Conservation (phyloP, 2,329 filamentous ascomycete genomes). For the Aspergillus spinulosporus region DNA sequence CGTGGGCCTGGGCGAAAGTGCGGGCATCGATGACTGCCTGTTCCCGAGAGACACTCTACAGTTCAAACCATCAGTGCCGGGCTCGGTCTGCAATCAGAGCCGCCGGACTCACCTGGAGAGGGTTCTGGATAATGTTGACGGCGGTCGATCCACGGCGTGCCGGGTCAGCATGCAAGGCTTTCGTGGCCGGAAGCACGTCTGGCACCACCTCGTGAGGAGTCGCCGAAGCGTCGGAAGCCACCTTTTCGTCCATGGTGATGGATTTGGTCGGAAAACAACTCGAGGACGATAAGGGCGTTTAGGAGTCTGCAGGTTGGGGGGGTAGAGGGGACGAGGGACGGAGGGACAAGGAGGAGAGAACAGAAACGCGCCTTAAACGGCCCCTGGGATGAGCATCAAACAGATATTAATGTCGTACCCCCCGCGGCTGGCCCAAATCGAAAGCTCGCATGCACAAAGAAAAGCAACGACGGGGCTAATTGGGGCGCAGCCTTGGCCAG, state of each 20-base stretch:
- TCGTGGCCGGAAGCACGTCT: neutral
- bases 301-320: neutral
- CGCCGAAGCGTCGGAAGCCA: neutral
- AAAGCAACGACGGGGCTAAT: neutral
- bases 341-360: neutral
- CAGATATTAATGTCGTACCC: neutral
- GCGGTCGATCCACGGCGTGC: slow-evolving; percentile 44
- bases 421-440: neutral
- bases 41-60: slow-evolving; percentile 34
- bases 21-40: slow-evolving; percentile 36
- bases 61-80: neutral
- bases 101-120: slow-evolving; percentile 41
- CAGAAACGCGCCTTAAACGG: neutral
- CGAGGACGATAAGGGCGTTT: neutral
- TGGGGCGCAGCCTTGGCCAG: neutral
- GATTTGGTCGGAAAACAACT: neutral
- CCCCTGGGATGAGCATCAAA: neutral
- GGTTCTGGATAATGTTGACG: slow-evolving; percentile 51
- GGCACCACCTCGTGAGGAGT: neutral
- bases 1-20: slow-evolving; percentile 30
- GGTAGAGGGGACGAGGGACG: neutral
- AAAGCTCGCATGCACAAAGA: neutral
- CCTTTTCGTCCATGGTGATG: neutral
- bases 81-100: neutral
- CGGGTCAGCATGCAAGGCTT: neutral